phyloP scores from a whole-genome alignment of 306 rosid species.

The Aeschynomene evenia region DNA sequence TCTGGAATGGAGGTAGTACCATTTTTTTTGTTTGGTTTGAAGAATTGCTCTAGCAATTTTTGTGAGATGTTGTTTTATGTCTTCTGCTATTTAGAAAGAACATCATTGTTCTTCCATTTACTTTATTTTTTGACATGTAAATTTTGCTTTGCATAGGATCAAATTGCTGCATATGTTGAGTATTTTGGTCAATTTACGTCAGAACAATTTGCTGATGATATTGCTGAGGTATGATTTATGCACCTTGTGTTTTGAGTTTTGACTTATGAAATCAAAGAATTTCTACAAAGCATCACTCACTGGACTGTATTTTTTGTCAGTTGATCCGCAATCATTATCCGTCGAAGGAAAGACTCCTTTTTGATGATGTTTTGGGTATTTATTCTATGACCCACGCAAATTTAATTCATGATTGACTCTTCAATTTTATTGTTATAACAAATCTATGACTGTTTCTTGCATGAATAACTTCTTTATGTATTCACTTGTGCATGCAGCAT shows the following conservation, averaged over 20 bases:
- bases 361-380: conserved; percentile 84
- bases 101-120: background rate
- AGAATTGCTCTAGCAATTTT: background rate
- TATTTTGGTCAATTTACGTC: conserved; percentile 80
- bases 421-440: background rate
- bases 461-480: conserved; percentile 30
- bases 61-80: background rate
- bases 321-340: conserved; percentile 73
- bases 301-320: conserved; percentile 48
- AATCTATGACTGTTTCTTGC: conserved; percentile 4
- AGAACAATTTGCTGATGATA: conserved; percentile 74
- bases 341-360: conserved; percentile 62
- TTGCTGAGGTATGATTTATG: conserved; percentile 62
- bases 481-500: conserved; percentile 56
- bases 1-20: too few relatives aligned
- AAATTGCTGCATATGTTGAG: conserved; percentile 79
- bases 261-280: background rate
- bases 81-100: background rate
- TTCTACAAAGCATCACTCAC: conserved; percentile 20
- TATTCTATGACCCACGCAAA: conserved; percentile 29
- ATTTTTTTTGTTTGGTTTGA: background rate
- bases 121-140: conserved; percentile 8
- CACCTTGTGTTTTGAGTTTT: background rate
- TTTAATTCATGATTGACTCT: conserved; percentile 24
- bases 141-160: conserved; percentile 47